phyloP scores from a whole-genome alignment of 257 asterid genomes.

The Echites panduratus region DNA sequence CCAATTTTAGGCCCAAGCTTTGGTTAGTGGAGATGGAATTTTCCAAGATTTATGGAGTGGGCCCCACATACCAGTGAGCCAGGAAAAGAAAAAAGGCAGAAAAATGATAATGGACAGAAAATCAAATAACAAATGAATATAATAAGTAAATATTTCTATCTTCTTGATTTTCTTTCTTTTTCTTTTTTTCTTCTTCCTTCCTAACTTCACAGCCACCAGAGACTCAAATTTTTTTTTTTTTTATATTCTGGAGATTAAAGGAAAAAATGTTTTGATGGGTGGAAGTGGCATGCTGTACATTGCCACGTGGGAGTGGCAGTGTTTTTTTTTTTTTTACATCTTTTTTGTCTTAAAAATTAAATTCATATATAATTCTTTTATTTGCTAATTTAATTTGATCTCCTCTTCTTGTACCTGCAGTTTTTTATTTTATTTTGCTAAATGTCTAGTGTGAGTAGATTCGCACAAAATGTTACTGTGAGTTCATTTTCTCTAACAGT shows the following conservation, averaged over 20 bases:
- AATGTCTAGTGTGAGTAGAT: not conserved
- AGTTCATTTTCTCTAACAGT: too few relatives aligned
- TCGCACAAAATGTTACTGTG: not conserved
- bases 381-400: conserved; percentile 3
- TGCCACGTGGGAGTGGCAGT: conserved; percentile 14
- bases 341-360: conserved; percentile 1
- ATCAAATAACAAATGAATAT: conserved; percentile 9
- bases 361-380: conserved; percentile 22
- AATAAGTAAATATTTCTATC: conserved; percentile 14
- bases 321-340: not conserved
- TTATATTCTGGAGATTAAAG: not conserved
- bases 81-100: not conserved
- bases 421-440: not conserved
- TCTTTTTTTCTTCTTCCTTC: not conserved
- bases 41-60: not conserved
- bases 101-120: not conserved
- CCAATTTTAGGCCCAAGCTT: conserved; percentile 10
- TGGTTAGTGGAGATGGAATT: not conserved
- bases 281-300: conserved; percentile 16
- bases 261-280: conserved; percentile 11
- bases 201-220: conserved; percentile 13
- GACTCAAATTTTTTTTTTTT: conserved; percentile 1
- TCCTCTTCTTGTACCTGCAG: not conserved
- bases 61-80: not conserved
- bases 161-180: not conserved